Percentiles rank a stretch among this genome's conserved stretches.
Conservation (phyloP, 202 grass and related monocot species). For the Setaria viridis region DNA sequence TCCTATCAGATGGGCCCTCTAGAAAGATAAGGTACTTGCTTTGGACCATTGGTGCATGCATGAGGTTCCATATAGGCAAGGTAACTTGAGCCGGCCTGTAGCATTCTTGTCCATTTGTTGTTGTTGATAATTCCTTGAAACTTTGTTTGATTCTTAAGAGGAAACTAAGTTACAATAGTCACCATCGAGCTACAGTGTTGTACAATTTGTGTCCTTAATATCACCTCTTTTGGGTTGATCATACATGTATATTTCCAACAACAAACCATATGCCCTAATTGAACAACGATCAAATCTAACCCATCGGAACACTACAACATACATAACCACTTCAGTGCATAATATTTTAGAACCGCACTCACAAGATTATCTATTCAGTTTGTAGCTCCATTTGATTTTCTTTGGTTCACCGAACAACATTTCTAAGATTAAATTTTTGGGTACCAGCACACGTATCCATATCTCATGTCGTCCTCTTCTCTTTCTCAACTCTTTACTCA, state of each 20-base stretch:
- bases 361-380: neutral
- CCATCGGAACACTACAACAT: neutral
- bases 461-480: neutral
- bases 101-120: neutral
- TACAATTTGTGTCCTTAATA: neutral
- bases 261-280: neutral
- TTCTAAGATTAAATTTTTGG: neutral
- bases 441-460: neutral
- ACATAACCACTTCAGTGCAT: neutral
- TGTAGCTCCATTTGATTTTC: neutral
- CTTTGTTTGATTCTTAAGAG: neutral
- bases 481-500: neutral
- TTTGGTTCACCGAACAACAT: neutral
- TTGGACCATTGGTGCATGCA: neutral
- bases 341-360: neutral
- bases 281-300: too few species aligned
- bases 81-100: constrained; percentile 17
- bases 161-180: neutral
- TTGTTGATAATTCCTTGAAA: neutral
- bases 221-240: neutral
- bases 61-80: constrained; percentile 43
- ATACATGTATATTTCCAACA: neutral
- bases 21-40: constrained; percentile 17
- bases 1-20: constrained; percentile 31
- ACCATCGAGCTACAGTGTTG: neutral